Evolutionary conservation across 495 filamentous ascomycete genomes (phyloP).

Genomic region (Aspergillus bertholletiae): DNA sequence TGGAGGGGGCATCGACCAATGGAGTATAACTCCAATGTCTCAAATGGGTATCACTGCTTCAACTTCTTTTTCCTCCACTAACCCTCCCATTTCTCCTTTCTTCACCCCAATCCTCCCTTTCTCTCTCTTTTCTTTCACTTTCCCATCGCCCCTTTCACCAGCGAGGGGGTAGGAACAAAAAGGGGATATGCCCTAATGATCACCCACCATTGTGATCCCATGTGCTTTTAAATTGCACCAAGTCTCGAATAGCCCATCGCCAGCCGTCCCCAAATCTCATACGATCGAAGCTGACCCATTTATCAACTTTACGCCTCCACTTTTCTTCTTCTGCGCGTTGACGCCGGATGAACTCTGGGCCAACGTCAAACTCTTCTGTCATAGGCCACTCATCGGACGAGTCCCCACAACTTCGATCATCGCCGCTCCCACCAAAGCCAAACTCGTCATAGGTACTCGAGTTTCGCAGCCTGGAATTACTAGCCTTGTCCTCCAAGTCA

Average conservation of each 20-base stretch:
- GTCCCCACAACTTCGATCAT: constrained; percentile 50
- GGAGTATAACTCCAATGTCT: not conserved
- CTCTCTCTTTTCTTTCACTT: not conserved
- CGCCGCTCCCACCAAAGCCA: constrained; percentile 37
- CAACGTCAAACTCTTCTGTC: constrained; percentile 96
- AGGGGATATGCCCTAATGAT: too few species aligned
- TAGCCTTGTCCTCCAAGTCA: constrained; percentile 58
- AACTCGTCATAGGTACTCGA: constrained; percentile 27
- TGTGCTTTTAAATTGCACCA: constrained; percentile 31
- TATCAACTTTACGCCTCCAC: constrained; percentile 80
- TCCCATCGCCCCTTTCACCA: too few species aligned
- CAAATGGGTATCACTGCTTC: not conserved
- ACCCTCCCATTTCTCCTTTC: not conserved
- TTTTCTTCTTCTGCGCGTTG: constrained; percentile 88
- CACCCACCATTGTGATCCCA: constrained; percentile 11
- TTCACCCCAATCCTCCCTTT: not conserved
- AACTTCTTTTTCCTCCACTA: not conserved
- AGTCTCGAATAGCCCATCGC: constrained; percentile 55
- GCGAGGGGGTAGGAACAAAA: too few species aligned
- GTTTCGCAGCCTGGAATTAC: constrained; percentile 31
- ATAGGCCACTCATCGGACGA: constrained; percentile 73
- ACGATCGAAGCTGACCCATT: constrained; percentile 60
- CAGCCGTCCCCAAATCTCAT: constrained; percentile 41
- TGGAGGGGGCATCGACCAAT: not conserved
- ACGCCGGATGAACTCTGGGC: constrained; percentile 84